Percentiles rank a stretch among this genome's conserved stretches.
These are phyloP conservation scores for Halophytophthora batemanensis DNA, from an alignment of 352 stramenopile genomes.

Conservation along the genomic window DNA sequence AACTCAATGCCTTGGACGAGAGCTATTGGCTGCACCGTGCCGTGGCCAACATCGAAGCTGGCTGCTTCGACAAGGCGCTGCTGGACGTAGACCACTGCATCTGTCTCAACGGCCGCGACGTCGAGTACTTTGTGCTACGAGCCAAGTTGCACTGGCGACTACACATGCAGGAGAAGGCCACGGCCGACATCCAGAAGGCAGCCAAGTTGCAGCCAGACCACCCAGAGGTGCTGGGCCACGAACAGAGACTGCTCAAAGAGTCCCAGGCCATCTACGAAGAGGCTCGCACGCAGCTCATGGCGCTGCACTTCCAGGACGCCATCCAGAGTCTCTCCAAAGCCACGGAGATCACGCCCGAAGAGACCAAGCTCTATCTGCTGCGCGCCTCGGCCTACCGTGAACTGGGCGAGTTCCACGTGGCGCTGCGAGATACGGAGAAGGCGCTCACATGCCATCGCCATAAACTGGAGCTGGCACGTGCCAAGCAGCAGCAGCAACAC, in stretches of 20 bases:
- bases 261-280: conserved; percentile 71
- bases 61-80: conserved; percentile 68
- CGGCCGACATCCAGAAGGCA: conserved; percentile 58
- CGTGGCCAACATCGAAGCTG: conserved; percentile 58
- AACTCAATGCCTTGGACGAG: conserved; percentile 66
- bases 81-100: conserved; percentile 80
- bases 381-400: conserved; percentile 64
- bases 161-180: conserved; percentile 74
- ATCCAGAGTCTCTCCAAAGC: conserved; percentile 68
- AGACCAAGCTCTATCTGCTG: conserved; percentile 68
- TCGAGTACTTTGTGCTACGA: conserved; percentile 81
- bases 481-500: conserved; percentile 10
- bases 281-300: conserved; percentile 53
- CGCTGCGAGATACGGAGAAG: conserved; percentile 59
- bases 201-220: conserved; percentile 55
- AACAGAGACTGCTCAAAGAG: conserved; percentile 60
- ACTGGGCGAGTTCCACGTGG: conserved; percentile 52
- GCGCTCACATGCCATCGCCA: conserved; percentile 47
- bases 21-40: conserved; percentile 77
- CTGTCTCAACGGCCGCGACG: conserved; percentile 66
- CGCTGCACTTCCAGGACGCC: conserved; percentile 43
- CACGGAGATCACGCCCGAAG: conserved; percentile 62
- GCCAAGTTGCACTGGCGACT: conserved; percentile 80
- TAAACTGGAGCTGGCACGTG: conserved; percentile 15
- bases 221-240: conserved; percentile 70